These are phyloP conservation scores for Eimeria tenella DNA, from an alignment of 169 alveolate species.

Conservation along the genomic window DNA sequence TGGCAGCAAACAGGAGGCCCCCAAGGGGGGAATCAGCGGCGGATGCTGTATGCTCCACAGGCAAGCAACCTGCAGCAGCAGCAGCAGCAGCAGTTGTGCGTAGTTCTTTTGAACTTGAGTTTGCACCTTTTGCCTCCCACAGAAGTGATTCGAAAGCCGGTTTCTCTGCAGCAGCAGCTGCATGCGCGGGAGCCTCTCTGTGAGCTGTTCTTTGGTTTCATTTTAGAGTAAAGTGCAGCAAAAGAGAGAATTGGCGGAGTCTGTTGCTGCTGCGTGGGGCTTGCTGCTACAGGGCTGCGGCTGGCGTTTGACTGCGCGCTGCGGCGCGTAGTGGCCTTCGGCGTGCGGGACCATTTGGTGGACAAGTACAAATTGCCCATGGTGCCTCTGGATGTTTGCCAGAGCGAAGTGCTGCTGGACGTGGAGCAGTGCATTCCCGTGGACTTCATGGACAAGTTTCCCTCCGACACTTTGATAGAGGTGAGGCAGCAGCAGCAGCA, in stretches of 20 bases:
- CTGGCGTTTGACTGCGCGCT: constrained; percentile 68
- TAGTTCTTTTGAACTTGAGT: no score
- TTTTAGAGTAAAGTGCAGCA: no score
- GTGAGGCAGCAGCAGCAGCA: background rate
- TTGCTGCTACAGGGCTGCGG: constrained; percentile 14
- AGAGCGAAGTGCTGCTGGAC: constrained; percentile 36
- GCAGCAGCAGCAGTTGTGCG: no score
- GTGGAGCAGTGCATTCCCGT: constrained; percentile 57
- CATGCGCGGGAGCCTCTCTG: no score
- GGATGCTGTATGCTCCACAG: constrained; percentile 4
- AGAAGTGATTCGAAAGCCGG: no score
- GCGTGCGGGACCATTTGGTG: constrained; percentile 58
- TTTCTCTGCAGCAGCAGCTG: no score
- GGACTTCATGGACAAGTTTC: constrained; percentile 44
- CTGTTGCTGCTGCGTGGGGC: background rate
- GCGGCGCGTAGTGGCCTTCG: constrained; percentile 38
- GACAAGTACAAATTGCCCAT: constrained; percentile 59
- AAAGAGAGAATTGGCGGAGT: no score
- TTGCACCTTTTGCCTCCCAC: no score
- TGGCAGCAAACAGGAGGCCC: background rate
- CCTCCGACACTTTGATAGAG: constrained; percentile 35
- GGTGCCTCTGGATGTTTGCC: constrained; percentile 48
- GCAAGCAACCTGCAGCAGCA: background rate
- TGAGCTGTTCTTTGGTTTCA: no score
- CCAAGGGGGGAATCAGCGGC: background rate